phyloP scores from a whole-genome alignment of 306 rosid species.

The Vigna nakashimae region DNA sequence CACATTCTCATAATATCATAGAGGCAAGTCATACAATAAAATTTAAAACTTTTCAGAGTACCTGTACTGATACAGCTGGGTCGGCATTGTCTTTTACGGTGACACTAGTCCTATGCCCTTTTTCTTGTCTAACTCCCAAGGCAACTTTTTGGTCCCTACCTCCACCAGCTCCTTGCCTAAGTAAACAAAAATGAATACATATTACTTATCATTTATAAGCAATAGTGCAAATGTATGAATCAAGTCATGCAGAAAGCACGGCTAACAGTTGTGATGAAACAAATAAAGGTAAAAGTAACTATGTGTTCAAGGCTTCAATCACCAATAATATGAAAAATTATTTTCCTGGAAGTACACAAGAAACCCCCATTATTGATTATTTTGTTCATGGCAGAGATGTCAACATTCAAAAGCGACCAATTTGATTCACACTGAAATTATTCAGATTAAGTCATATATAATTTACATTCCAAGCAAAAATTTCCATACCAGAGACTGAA shows the following conservation, averaged over 20 bases:
- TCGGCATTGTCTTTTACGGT: constrained; percentile 48
- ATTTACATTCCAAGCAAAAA: constrained; percentile 9
- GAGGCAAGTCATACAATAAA: neutral
- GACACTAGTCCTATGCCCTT: constrained; percentile 47
- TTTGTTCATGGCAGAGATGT: constrained; percentile 31
- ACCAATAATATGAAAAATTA: constrained; percentile 14
- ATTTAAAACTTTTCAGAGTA: constrained; percentile 40
- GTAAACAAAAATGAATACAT: constrained; percentile 18
- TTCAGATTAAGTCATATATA: constrained; percentile 24
- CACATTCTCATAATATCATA: neutral
- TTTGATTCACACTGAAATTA: constrained; percentile 10
- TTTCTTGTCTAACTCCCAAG: constrained; percentile 61
- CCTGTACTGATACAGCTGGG: constrained; percentile 55
- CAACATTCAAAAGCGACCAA: constrained; percentile 37
- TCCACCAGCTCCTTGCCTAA: constrained; percentile 69
- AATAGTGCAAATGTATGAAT: constrained; percentile 15
- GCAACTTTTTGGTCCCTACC: constrained; percentile 58
- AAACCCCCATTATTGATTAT: neutral
- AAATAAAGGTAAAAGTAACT: constrained; percentile 3
- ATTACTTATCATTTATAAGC: constrained; percentile 31
- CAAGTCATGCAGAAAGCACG: constrained; percentile 34
- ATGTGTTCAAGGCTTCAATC: constrained; percentile 14
- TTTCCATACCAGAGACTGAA: constrained; percentile 30
- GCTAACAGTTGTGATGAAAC: constrained; percentile 22
- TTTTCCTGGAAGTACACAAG: neutral